Base-by-base conservation (phyloP, 2,329 filamentous ascomycete species). In the Talaromyces sp. region DNA sequence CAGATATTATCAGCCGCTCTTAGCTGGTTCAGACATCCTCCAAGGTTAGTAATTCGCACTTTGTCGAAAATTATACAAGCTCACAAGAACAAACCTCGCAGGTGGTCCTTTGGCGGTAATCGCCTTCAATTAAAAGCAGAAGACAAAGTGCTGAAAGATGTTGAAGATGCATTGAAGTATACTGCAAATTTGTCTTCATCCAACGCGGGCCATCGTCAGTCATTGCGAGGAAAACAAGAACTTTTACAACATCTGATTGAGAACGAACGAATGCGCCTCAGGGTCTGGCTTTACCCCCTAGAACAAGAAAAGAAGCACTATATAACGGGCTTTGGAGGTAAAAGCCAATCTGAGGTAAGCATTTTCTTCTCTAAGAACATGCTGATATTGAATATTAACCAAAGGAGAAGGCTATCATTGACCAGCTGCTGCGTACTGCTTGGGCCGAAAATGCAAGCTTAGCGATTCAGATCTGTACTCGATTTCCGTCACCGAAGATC, bases 81-180 rank as follows among this genome's bases (percentile, higher is more conserved):
- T 58, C 10, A 43, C 27, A 27, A 16, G 22, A 39, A 19, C 39
- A 16, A 52, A 50, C n/a, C 19, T 48, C 9, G n/a, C 67, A 83
- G 82, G 69, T 99, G 95, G 94, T 96, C 95, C 0, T 98, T 95
- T 77, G 95, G 95, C 64, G 95, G 94, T 71, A 99, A 97, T 74
- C 86, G 91, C 58, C 81, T 99, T 16, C 95, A 99, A 75, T 83
- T 98, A 60, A 98, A 96, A 81, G 94, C 96, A 0, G 95, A 99
- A 78, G 87, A 92, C 39, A 90, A 90, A 69, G 82, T 97, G 19
- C 84, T 98, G 45, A 84, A 85, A 7, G 93, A 97, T 74, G 88
- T 97, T 41, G 82, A 89, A 58, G 76, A 79, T 11, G 85, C 88
- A 14, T 79, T 99, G 67, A 87, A 88, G 67, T 83, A 81, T 2